Percentiles rank a stretch among this genome's conserved stretches.
Evolutionary conservation across 352 stramenopile species (phyloP).

Genomic region (Pythium scleroteichum): DNA sequence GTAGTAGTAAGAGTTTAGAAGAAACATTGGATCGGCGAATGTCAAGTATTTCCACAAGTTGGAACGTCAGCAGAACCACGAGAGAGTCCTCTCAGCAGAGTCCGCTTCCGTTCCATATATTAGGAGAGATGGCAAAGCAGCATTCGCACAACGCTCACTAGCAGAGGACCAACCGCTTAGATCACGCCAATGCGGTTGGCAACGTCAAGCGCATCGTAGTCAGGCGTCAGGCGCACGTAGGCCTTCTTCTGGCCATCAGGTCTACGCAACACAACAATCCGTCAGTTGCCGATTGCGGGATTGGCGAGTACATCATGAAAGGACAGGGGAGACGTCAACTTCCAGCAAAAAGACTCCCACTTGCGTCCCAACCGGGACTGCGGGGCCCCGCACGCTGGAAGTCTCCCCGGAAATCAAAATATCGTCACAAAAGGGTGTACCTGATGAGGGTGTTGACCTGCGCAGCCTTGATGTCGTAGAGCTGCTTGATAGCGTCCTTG

Average conservation of each 20-base stretch:
- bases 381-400: constrained; percentile 17
- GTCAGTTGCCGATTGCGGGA: constrained; percentile 29
- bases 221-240: constrained; percentile 98
- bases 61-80: constrained; percentile 21
- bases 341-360: constrained; percentile 24
- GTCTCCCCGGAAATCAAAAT: constrained; percentile 21
- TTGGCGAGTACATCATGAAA: neutral
- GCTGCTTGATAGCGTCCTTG: constrained; percentile 98
- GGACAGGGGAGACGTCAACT: neutral
- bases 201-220: constrained; percentile 99
- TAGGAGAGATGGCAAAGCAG: constrained; percentile 66
- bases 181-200: constrained; percentile 99
- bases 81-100: constrained; percentile 30
- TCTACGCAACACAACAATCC: constrained; percentile 52
- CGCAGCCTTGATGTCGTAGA: constrained; percentile 99
- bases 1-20: constrained; percentile 27
- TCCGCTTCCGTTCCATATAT: constrained; percentile 34
- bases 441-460: constrained; percentile 99
- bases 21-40: constrained; percentile 11
- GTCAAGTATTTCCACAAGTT: constrained; percentile 32
- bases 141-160: constrained; percentile 39
- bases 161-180: constrained; percentile 81
- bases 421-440: constrained; percentile 89
- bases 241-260: constrained; percentile 99
- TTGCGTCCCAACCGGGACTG: constrained; percentile 29